phyloP scores from a whole-genome alignment of 495 filamentous ascomycete species.

The Monascus purpureus region DNA sequence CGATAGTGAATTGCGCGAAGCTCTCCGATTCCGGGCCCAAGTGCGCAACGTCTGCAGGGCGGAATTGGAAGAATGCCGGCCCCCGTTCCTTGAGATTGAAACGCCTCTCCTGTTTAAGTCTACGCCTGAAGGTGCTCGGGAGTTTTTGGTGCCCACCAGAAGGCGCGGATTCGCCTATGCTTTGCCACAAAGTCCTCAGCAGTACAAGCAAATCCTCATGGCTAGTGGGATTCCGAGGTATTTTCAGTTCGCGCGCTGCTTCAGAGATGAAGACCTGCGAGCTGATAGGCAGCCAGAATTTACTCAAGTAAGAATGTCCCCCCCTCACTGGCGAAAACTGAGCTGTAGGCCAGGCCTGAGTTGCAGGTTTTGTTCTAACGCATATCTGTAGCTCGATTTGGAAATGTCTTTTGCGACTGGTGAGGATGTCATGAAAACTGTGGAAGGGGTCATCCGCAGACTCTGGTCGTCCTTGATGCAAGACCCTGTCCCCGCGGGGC shows the following conservation, averaged over 20 bases:
- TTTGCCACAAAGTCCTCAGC: slow-evolving; percentile 89
- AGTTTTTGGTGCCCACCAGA: slow-evolving; percentile 89
- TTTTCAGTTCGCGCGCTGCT: slow-evolving; percentile 88
- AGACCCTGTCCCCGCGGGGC: slow-evolving; percentile 21
- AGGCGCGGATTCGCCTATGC: slow-evolving; percentile 67
- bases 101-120: slow-evolving; percentile 95
- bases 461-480: slow-evolving; percentile 39
- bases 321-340: too few relatives aligned
- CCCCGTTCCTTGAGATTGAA: slow-evolving; percentile 65
- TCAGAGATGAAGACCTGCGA: slow-evolving; percentile 86
- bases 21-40: slow-evolving; percentile 44
- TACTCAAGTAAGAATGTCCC: slow-evolving; percentile 57
- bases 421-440: slow-evolving; percentile 53
- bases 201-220: slow-evolving; percentile 98
- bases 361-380: not conserved
- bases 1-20: slow-evolving; percentile 43
- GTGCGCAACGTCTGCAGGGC: slow-evolving; percentile 37
- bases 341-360: too few relatives aligned
- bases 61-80: slow-evolving; percentile 26
- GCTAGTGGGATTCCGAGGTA: slow-evolving; percentile 70
- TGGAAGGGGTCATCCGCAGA: slow-evolving; percentile 49
- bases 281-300: slow-evolving; percentile 96
- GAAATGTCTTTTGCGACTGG: slow-evolving; percentile 78
- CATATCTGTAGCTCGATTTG: slow-evolving; percentile 54
- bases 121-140: slow-evolving; percentile 86